Percentiles rank a stretch among this genome's conserved stretches.
Conservation (phyloP, 805 yeast species). For the Torulaspora indica region DNA sequence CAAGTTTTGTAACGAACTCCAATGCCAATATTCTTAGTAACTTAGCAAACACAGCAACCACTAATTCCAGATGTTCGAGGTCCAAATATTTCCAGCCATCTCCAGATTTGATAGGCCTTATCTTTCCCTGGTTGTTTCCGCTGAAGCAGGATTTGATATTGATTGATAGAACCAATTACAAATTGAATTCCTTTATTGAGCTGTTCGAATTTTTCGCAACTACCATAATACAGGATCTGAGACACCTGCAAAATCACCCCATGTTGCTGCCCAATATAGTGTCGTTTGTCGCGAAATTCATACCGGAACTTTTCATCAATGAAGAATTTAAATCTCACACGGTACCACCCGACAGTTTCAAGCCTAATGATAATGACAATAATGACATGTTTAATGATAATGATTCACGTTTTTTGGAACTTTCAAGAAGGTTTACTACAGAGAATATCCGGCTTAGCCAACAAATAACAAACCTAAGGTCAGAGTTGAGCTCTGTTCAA, state of each 20-base stretch:
- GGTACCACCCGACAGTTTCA: conserved; percentile 1
- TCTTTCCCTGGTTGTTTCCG: conserved; percentile 34
- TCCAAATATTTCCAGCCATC: conserved; percentile 25
- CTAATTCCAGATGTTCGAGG: conserved; percentile 15
- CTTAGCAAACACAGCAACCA: conserved; percentile 1
- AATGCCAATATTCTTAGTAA: conserved; percentile 7
- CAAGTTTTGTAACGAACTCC: conserved; percentile 16
- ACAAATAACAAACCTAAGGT: conserved; percentile 29
- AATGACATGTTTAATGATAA: conserved; percentile 2
- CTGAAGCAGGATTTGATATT: conserved; percentile 28
- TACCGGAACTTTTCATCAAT: conserved; percentile 29
- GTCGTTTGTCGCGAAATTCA: conserved; percentile 26
- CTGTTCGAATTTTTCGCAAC: conserved; percentile 33
- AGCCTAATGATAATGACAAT: conserved; percentile 6
- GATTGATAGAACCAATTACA: conserved; percentile 33
- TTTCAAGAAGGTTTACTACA: conserved; percentile 30
- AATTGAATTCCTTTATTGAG: conserved; percentile 32
- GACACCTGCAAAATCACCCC: conserved; percentile 25
- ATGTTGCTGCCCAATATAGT: conserved; percentile 29
- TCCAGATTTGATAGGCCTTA: conserved; percentile 20
- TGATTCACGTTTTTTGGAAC: conserved; percentile 20
- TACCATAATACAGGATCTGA: conserved; percentile 31
- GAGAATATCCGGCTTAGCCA: conserved; percentile 33
- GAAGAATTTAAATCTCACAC: conserved; percentile 20
- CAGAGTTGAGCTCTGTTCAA: conserved; percentile 27